Percentiles rank a stretch among this genome's conserved stretches.
phyloP scores from a whole-genome alignment of 306 rosid genomes.

The Bauhinia variegata region DNA sequence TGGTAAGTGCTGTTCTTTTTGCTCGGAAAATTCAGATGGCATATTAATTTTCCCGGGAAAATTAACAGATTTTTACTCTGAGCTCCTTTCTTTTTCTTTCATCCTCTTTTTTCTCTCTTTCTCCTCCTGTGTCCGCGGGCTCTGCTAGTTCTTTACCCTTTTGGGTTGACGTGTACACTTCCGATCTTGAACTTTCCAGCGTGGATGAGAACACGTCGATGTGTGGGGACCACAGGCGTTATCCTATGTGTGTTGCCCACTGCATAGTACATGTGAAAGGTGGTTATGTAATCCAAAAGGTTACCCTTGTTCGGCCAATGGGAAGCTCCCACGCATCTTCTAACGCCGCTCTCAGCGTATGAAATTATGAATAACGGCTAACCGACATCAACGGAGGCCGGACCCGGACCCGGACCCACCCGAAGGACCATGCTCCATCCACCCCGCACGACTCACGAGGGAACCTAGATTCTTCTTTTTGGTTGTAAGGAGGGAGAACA shows the following conservation, averaged over 20 bases:
- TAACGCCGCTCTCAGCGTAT: neutral
- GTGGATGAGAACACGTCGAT: conserved; percentile 64
- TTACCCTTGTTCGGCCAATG: conserved; percentile 48
- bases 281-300: conserved; percentile 44
- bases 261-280: conserved; percentile 35
- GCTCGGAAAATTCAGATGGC: neutral
- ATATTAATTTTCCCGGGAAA: conserved; percentile 24
- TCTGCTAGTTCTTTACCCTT: conserved; percentile 33
- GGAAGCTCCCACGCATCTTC: conserved; percentile 5
- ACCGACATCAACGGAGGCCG: conserved; percentile 29
- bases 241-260: conserved; percentile 49
- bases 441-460: neutral
- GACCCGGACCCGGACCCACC: conserved; percentile 41
- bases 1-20: neutral
- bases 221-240: conserved; percentile 59
- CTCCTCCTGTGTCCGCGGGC: neutral
- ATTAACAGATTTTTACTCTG: neutral
- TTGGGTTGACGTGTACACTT: conserved; percentile 60
- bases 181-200: conserved; percentile 71
- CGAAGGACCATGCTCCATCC: neutral
- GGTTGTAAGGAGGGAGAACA: too few species aligned
- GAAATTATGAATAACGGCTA: neutral
- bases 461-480: too few species aligned
- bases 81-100: neutral
- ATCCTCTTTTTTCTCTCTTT: neutral